Evolutionary conservation across 2,329 filamentous ascomycete species (phyloP).

Genomic region (Basipetospora chlamydospora): DNA sequence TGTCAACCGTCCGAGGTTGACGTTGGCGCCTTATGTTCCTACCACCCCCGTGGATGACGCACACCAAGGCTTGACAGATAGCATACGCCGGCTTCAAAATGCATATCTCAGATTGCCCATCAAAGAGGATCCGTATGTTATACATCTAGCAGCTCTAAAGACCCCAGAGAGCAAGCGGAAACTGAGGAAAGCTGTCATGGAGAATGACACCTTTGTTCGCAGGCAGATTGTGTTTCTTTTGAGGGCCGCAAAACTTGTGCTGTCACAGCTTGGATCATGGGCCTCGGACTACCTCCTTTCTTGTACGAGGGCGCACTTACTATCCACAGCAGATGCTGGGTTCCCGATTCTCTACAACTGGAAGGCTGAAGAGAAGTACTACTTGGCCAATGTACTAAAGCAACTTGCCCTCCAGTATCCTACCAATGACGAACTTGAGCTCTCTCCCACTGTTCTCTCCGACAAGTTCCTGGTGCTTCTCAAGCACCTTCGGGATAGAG

Average conservation of each 20-base stretch:
- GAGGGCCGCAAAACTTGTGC: slow-evolving; percentile 33
- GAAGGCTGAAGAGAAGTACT: slow-evolving; percentile 35
- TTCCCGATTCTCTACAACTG: not conserved
- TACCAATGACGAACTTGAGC: slow-evolving; percentile 9
- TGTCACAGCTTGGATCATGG: slow-evolving; percentile 49
- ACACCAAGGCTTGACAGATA: not conserved
- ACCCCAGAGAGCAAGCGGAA: slow-evolving; percentile 24
- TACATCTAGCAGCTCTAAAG: slow-evolving; percentile 26
- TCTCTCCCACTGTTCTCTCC: slow-evolving; percentile 29
- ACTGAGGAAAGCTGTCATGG: slow-evolving; percentile 24
- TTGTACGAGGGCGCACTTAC: slow-evolving; percentile 16
- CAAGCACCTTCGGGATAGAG: slow-evolving; percentile 21
- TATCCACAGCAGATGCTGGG: not conserved
- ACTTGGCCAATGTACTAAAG: slow-evolving; percentile 33
- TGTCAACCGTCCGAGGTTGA: slow-evolving; percentile 51
- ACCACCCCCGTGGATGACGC: not conserved
- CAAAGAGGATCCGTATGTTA: slow-evolving; percentile 43
- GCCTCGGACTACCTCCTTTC: slow-evolving; percentile 52
- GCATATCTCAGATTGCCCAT: slow-evolving; percentile 34
- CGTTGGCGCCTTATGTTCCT: slow-evolving; percentile 17
- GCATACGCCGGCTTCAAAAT: not conserved
- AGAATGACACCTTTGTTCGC: slow-evolving; percentile 33
- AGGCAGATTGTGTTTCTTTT: slow-evolving; percentile 42
- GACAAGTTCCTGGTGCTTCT: slow-evolving; percentile 45
- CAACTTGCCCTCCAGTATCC: slow-evolving; percentile 17